Conservation (phyloP, 257 asterid genomes). For the Solanum habrochaites region DNA sequence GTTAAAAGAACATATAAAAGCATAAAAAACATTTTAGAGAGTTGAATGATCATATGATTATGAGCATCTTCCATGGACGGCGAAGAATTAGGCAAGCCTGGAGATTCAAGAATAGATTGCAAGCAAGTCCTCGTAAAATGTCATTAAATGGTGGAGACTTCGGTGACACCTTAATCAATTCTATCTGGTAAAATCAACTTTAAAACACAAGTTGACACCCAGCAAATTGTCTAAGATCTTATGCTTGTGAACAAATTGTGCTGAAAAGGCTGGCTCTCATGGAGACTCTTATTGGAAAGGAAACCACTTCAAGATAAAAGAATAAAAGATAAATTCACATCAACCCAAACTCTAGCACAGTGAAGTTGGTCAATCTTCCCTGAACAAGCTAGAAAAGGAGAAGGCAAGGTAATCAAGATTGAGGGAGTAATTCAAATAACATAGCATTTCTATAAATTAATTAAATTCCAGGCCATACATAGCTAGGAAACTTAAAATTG, state of each 20-base stretch:
- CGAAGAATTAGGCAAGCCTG: neutral
- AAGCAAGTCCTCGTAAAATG: neutral
- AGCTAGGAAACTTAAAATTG: neutral
- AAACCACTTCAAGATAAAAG: neutral
- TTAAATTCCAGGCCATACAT: neutral
- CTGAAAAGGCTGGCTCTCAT: neutral
- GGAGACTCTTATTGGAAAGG: neutral
- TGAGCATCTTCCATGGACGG: neutral
- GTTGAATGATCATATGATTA: neutral
- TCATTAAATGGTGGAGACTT: neutral
- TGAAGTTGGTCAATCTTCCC: neutral
- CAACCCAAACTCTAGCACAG: neutral
- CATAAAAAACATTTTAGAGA: neutral
- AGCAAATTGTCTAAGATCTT: neutral
- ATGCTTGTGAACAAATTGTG: neutral
- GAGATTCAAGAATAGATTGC: neutral
- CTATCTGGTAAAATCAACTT: neutral
- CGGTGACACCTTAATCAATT: neutral
- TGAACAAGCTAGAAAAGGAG: neutral
- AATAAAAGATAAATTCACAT: neutral
- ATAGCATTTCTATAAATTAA: neutral
- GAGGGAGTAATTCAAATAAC: neutral
- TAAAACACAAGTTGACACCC: neutral
- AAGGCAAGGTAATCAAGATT: neutral
- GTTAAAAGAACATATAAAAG: neutral